These are phyloP conservation scores for Serendipita vermifera DNA, from an alignment of 768 basidiomycete genomes.

Conservation along the genomic window DNA sequence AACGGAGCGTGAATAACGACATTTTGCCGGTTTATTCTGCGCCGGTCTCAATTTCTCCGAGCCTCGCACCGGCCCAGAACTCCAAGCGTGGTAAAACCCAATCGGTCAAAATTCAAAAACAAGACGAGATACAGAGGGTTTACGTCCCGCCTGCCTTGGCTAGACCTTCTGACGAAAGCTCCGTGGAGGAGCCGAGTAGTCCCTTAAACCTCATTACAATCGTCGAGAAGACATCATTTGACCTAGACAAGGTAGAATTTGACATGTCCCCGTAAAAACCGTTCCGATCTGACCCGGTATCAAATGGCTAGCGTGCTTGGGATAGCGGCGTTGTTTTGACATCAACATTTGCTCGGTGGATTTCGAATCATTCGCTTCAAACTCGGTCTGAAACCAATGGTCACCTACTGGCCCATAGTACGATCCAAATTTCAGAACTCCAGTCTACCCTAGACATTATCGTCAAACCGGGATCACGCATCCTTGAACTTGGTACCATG, in stretches of 20 bases:
- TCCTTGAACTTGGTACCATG: constrained; percentile 59
- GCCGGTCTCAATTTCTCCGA: constrained; percentile 36
- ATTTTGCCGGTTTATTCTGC: constrained; percentile 57
- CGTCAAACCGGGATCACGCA: constrained; percentile 24
- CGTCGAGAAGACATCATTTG: constrained; percentile 75
- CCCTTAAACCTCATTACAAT: constrained; percentile 32
- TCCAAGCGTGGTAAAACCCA: constrained; percentile 6
- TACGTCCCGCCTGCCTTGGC: constrained; percentile 29
- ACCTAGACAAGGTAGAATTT: constrained; percentile 72
- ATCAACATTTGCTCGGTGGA: constrained; percentile 55
- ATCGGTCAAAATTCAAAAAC: constrained; percentile 31
- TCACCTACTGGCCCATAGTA: constrained; percentile 6
- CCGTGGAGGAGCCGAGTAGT: background rate
- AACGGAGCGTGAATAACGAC: constrained; percentile 27
- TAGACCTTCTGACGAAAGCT: background rate
- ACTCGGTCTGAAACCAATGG: background rate
- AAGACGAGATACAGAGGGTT: constrained; percentile 51
- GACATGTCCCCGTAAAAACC: background rate
- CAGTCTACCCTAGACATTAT: constrained; percentile 17
- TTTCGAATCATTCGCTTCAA: background rate
- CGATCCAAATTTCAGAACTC: too few relatives aligned
- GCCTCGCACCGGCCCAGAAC: too few relatives aligned
- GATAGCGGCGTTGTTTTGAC: constrained; percentile 82
- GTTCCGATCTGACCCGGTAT: background rate
- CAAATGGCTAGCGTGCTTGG: constrained; percentile 32